Evolutionary conservation across 2,329 filamentous ascomycete species (phyloP), one percentile per base, ranked within the genome.

Genomic region (Pestalotiopsis sp.): DNA sequence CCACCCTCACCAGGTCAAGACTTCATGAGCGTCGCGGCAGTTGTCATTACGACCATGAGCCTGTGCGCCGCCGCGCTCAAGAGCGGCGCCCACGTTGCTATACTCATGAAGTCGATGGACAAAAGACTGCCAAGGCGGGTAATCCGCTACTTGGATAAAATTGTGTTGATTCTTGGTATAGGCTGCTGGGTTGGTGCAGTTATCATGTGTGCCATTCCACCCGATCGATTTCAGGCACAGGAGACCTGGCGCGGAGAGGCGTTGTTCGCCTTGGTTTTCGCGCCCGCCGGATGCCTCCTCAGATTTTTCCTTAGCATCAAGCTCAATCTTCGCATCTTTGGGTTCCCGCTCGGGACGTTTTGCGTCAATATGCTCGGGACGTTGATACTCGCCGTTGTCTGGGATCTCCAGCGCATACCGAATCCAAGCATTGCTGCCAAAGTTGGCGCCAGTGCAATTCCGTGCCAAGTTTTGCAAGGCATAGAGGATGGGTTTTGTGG

Each of bases 271-370:
- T 79, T 89, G 58, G 85, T 90, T n/a, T 91, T 92, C 74, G 88
- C 89, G 1, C 91, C 91, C 0, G 65, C 88, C 0, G 91, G 90
- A 1, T 89, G 87, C 74, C 75, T 92, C 0, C 71, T 85, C 0
- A 83, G 91, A 4, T 92, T 87, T 76, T 89, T 88, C 73, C 75
- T 83, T 6, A 89, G 87, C 1, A 73, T 88, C n/a, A 75, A 79
- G 30, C 80, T 92, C 14, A 92, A 93, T 72, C 74, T 81, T 1
- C 78, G 86, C 14, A 71, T 87, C 0, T 75, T 84, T 0, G 78
- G 80, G 0, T 92, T 92, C 72, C 91, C 91, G 0, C 78, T 92
- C 0, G 91, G 90, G 1, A 93, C 91, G 0, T 92, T 92, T 72
- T 78, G 80, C 0, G 88, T 87, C n/a, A 93, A 69, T 17, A 69